These are phyloP conservation scores for Yamadazyma sp. DNA, from an alignment of 805 yeast genomes.

Conservation along the genomic window DNA sequence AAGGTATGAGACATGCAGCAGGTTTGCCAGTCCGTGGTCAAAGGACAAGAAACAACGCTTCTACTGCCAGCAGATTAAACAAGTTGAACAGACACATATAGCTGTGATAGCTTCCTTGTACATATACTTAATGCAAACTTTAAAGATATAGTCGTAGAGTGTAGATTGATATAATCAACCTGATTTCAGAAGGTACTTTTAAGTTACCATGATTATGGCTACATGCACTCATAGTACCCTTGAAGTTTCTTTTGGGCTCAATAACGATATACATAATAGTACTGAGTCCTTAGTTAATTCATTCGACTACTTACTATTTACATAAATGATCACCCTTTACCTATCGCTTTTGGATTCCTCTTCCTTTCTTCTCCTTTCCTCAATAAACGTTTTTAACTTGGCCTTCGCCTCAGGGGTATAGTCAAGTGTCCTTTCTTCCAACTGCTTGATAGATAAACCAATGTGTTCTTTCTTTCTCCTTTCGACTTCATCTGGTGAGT, in stretches of 20 bases:
- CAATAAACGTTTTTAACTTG: constrained; percentile 25
- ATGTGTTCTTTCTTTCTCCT: constrained; percentile 33
- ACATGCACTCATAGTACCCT: too few species aligned
- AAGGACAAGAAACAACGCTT: constrained; percentile 85
- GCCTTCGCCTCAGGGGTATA: constrained; percentile 45
- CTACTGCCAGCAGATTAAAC: constrained; percentile 85
- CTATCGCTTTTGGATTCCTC: not conserved
- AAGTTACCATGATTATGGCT: too few species aligned
- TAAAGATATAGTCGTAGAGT: too few species aligned
- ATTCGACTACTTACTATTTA: too few species aligned
- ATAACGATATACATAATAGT: too few species aligned
- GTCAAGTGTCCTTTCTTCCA: constrained; percentile 39
- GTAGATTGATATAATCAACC: too few species aligned
- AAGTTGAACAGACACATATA: constrained; percentile 56
- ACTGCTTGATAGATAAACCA: constrained; percentile 28
- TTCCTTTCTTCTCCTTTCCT: constrained; percentile 16
- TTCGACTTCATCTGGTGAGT: constrained; percentile 38
- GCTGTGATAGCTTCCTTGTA: constrained; percentile 9
- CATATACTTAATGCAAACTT: constrained; percentile 6
- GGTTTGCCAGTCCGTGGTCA: constrained; percentile 76
- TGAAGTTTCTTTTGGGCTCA: too few species aligned
- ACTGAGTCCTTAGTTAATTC: too few species aligned
- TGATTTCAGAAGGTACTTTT: too few species aligned
- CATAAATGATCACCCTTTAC: too few species aligned
- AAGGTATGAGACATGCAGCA: constrained; percentile 85